These are phyloP conservation scores for Silene coronaria DNA, from an alignment of 179 eudicot species.

Conservation along the genomic window DNA sequence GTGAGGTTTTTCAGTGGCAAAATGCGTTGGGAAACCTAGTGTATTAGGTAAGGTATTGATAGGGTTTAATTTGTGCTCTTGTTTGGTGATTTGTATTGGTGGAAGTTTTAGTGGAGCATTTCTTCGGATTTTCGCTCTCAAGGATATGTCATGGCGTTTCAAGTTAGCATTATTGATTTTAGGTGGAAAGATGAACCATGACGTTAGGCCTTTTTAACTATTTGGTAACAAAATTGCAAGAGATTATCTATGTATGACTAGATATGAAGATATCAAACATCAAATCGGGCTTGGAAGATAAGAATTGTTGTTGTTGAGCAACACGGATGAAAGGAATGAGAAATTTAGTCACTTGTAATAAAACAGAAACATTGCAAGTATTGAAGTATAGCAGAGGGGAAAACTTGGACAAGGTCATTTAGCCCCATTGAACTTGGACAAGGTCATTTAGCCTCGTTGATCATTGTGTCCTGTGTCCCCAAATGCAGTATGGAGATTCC, in stretches of 20 bases:
- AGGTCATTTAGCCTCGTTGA: background rate
- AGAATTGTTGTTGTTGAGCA: background rate
- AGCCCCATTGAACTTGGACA: background rate
- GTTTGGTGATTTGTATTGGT: background rate
- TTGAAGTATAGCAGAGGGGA: background rate
- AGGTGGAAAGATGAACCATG: background rate
- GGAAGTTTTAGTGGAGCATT: background rate
- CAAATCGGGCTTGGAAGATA: background rate
- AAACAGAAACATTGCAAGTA: background rate
- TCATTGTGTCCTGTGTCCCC: background rate
- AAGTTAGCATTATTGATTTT: background rate
- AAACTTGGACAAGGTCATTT: background rate
- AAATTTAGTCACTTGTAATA: background rate
- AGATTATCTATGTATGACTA: background rate
- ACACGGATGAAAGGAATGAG: background rate
- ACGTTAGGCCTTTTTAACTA: background rate
- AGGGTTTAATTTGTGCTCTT: background rate
- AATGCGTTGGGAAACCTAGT: constrained; percentile 3
- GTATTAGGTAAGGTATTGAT: background rate
- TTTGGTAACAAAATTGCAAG: background rate
- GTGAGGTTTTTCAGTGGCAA: background rate
- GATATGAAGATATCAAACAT: background rate
- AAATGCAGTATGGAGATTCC: background rate
- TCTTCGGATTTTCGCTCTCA: background rate
- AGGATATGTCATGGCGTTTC: background rate